phyloP scores from a whole-genome alignment of 192 early-diverging fungal species.

The Phycomyces nitens region DNA sequence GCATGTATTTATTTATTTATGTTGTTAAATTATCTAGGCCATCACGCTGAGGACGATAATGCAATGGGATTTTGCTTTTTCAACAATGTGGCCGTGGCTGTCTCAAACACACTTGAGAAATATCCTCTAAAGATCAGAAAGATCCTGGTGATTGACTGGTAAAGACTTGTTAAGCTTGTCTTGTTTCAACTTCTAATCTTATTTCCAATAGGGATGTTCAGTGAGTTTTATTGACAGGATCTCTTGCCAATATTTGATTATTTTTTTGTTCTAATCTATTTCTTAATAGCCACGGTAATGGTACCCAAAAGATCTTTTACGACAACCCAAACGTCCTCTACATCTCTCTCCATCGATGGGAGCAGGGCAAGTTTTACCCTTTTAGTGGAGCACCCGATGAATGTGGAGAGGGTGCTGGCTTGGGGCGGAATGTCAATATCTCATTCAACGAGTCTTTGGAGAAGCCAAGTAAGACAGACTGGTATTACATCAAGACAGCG shows the following conservation, averaged over 20 bases:
- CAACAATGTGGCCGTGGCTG: slow-evolving; percentile 78
- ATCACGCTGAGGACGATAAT: slow-evolving; percentile 72
- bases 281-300: slow-evolving; percentile 58
- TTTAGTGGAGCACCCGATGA: slow-evolving; percentile 51
- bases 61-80: slow-evolving; percentile 74
- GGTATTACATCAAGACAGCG: not conserved
- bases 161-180: slow-evolving; percentile 8
- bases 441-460: slow-evolving; percentile 37
- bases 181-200: slow-evolving; percentile 13
- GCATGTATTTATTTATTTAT: not conserved
- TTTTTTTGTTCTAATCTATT: not conserved
- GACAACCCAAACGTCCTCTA: slow-evolving; percentile 68
- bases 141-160: slow-evolving; percentile 77
- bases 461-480: slow-evolving; percentile 38
- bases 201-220: slow-evolving; percentile 59
- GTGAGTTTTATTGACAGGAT: no score
- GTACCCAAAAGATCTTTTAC: slow-evolving; percentile 71
- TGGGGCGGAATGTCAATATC: slow-evolving; percentile 54
- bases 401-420: slow-evolving; percentile 51
- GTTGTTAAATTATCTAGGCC: slow-evolving; percentile 33
- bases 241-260: no score
- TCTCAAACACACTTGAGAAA: slow-evolving; percentile 44
- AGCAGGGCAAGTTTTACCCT: slow-evolving; percentile 69
- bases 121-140: slow-evolving; percentile 49
- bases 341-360: slow-evolving; percentile 73